Evolutionary conservation across 2,329 filamentous ascomycete genomes (phyloP).

Genomic region (Ascochyta rabiei): DNA sequence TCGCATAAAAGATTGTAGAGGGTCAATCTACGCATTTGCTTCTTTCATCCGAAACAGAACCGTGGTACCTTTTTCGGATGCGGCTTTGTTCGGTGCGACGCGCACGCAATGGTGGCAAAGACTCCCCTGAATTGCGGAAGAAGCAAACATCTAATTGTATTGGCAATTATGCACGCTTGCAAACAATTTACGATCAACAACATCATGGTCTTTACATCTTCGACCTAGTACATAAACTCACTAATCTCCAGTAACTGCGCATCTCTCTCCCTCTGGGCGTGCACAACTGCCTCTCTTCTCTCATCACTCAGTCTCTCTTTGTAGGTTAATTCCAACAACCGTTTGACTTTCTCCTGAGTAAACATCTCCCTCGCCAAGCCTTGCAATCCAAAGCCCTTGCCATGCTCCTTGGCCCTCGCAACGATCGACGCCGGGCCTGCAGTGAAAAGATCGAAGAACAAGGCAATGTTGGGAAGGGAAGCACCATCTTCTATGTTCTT

Average conservation of each 20-base stretch:
- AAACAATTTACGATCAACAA: neutral
- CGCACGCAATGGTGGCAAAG: neutral
- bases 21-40: neutral
- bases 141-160: neutral
- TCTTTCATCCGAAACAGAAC: neutral
- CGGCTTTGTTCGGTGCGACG: neutral
- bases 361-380: conserved; percentile 39
- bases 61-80: neutral
- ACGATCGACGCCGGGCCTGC: conserved; percentile 70
- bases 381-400: conserved; percentile 33
- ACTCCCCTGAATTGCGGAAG: neutral
- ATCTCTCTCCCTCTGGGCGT: conserved; percentile 71
- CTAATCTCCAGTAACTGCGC: conserved; percentile 73
- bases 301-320: conserved; percentile 63
- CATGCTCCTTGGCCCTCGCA: conserved; percentile 61
- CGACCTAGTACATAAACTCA: conserved; percentile 66
- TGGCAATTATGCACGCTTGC: neutral
- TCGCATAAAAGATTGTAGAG: neutral
- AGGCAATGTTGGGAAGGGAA: conserved; percentile 65
- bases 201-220: neutral
- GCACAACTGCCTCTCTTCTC: conserved; percentile 68
- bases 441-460: conserved; percentile 73
- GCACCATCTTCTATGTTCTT: conserved; percentile 85
- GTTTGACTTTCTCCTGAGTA: conserved; percentile 49
- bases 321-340: conserved; percentile 50